Conservation (phyloP, 177 flowering plant genomes). For the Vitis hybrid region DNA sequence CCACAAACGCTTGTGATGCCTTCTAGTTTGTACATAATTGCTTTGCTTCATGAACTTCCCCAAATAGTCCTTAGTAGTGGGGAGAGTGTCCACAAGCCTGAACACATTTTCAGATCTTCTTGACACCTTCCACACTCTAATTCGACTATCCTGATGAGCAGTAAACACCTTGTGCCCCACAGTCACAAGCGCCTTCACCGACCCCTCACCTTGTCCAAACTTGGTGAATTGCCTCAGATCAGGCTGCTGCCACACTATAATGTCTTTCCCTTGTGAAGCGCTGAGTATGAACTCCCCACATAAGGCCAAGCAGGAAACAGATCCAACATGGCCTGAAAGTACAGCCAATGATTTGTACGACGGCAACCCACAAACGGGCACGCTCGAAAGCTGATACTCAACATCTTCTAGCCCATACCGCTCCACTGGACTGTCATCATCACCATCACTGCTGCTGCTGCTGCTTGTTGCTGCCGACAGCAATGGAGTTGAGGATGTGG, state of each 20-base stretch:
- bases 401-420: constrained; percentile 22
- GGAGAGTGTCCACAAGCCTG: constrained; percentile 65
- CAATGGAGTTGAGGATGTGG: constrained; percentile 39
- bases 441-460: constrained; percentile 34
- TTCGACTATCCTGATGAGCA: constrained; percentile 87
- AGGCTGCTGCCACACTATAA: constrained; percentile 97
- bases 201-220: constrained; percentile 89
- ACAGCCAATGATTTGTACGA: constrained; percentile 60
- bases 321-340: constrained; percentile 72
- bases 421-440: constrained; percentile 42
- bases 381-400: constrained; percentile 18
- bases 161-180: constrained; percentile 80
- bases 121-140: constrained; percentile 89
- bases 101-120: constrained; percentile 72
- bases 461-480: constrained; percentile 30
- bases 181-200: constrained; percentile 77
- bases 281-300: constrained; percentile 93
- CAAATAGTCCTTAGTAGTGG: constrained; percentile 80
- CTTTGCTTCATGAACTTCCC: constrained; percentile 88
- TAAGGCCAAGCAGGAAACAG: constrained; percentile 81
- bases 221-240: constrained; percentile 69
- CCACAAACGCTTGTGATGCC: constrained; percentile 77
- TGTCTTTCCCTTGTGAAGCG: constrained; percentile 89
- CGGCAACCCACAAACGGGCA: constrained; percentile 18
- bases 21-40: constrained; percentile 77